Base-by-base conservation (phyloP, 495 filamentous ascomycete species). In the Aspergillus cavernicola region DNA sequence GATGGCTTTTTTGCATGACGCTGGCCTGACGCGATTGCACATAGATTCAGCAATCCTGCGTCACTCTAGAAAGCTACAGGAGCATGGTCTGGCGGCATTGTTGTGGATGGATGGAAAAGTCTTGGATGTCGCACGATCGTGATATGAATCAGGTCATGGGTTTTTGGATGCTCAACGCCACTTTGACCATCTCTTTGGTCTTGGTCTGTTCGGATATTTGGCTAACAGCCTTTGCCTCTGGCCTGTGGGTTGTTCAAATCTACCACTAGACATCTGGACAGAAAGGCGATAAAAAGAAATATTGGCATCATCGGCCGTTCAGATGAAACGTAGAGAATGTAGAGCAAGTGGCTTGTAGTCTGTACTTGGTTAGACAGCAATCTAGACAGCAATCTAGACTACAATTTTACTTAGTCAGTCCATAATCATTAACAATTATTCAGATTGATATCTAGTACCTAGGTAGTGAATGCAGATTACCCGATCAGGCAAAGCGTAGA, bases 401-500 rank as follows among this genome's bases (percentile, higher is more conserved):
- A n/a, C n/a, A n/a, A n/a, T n/a, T n/a, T n/a, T n/a, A n/a, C n/a
- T n/a, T n/a, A n/a, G n/a, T n/a, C n/a, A n/a, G n/a, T n/a, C n/a
- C n/a, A 28, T 28, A 33, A 33, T 7, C 6, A 10, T 33, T 7
- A 33, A 33, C 31, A 33, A 3, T 28, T 3, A 33, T n/a, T 10
- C 4, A 33, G 31, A 7, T 11, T 11, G 2, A 3, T n/a, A 13
- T 3, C 31, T 33, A 10, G 11, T 7, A 33, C 3, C 6, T 33
- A 7, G 31, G 12, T 33, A 10, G 6, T 11, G 44, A 13, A 44
- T 42, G 47, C 41, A 19, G 38, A 35, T 45, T 40, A 56, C 69
- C 67, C 59, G 23, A 74, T 65, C 56, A 64, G 71, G 71, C 29
- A 66, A 72, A 68, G 69, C 65, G 60, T 49, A 22, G 48, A 40